Evolutionary conservation across 192 early-diverging fungal genomes (phyloP), one percentile per base, ranked within the genome.

Genomic region (Backusella liffmaniae): DNA sequence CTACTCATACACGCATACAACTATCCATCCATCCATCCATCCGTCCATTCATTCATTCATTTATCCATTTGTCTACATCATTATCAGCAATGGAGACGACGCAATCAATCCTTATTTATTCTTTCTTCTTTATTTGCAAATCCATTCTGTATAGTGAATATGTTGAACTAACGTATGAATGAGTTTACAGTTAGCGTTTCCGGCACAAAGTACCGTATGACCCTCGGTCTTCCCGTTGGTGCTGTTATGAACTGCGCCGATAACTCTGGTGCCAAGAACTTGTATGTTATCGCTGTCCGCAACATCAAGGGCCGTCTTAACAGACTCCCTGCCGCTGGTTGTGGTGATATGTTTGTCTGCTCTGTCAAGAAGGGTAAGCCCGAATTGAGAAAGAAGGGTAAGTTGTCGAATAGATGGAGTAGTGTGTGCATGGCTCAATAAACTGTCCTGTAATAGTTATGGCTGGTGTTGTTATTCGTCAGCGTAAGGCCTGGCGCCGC

Each of bases 351-450:
- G 95, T 92, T 99, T 73, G 89, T 99, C 77, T 97, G 97, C 81
- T 97, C 98, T 79, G 98, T 99, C 87, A 96, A 98, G 90, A 99
- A 99, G 95, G 98, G 98, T 84, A 99, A 99, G 93, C 98, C 98
- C 77, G 98, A 99, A 84, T 89, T 99, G 85, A 91, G 98, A 84
- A 99, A 99, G 94, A 99, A 99, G 94, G 96, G 94, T 95, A 81
- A 51, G 90, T 72, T 8, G 23, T 73, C 0, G 8, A 9, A 66
- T 59, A 21, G 15, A 70, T 44, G n/a, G 62, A 32, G 62, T 32
- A 41, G 39, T 34, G 10, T 3, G 32, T 32, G 32, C 32, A 32
- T 32, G 32, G 32, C 32, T 32, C 2, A 32, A 3, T 32, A 53
- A 53, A 26, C 26, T 26, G 39, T 0, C 8, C 39, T 9, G 7